Evolutionary conservation across 2,329 filamentous ascomycete species (phyloP).

Genomic region (Aspergillus fructus): DNA sequence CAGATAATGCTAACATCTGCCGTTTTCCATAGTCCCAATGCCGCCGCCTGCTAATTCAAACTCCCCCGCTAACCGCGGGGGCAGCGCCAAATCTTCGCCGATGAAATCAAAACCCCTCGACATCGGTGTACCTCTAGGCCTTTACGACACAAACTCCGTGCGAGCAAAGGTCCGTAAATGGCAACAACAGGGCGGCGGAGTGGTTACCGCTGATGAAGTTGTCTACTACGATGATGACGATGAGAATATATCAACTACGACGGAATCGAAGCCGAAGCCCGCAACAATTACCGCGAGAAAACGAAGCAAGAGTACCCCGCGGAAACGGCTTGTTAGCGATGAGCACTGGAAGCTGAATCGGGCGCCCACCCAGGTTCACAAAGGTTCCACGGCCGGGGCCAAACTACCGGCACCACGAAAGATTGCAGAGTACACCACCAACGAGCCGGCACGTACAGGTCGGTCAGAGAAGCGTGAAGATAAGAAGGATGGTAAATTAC

Average conservation of each 20-base stretch:
- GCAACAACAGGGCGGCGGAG: conserved; percentile 75
- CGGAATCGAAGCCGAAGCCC: conserved; percentile 24
- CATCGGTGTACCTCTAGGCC: conserved; percentile 53
- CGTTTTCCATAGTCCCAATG: conserved; percentile 32
- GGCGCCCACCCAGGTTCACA: conserved; percentile 43
- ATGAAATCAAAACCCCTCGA: conserved; percentile 56
- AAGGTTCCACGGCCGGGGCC: conserved; percentile 19
- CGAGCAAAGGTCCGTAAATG: conserved; percentile 78
- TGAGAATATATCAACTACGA: conserved; percentile 25
- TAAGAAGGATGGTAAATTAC: conserved; percentile 25
- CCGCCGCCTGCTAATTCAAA: conserved; percentile 39
- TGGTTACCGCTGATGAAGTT: conserved; percentile 59
- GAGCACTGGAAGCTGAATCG: conserved; percentile 71
- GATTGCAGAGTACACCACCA: conserved; percentile 40
- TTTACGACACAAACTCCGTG: conserved; percentile 65
- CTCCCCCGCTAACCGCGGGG: conserved; percentile 48
- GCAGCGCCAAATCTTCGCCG: conserved; percentile 55
- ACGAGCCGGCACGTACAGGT: conserved; percentile 27
- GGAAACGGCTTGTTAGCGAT: conserved; percentile 91
- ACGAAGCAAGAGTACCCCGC: conserved; percentile 63
- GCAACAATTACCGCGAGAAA: conserved; percentile 32
- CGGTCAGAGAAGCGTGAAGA: conserved; percentile 28
- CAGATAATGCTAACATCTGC: neutral
- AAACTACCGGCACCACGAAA: conserved; percentile 45
- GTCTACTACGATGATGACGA: conserved; percentile 59